Evolutionary conservation across 768 basidiomycete species (phyloP).

Genomic region (Cystoderma amianthinum): DNA sequence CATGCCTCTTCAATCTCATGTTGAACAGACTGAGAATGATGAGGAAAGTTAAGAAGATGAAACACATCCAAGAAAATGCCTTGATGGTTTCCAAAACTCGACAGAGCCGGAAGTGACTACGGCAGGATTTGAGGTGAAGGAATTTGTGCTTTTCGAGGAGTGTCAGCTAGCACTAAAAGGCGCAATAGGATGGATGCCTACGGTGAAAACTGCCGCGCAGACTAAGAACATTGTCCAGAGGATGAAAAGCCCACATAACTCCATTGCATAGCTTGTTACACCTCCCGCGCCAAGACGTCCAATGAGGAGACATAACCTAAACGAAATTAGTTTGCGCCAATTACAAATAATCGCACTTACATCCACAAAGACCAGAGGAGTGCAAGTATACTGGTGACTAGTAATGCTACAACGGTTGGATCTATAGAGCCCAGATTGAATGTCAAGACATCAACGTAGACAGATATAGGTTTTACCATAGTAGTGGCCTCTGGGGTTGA

Average conservation of each 20-base stretch:
- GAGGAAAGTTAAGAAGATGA: slow-evolving; percentile 42
- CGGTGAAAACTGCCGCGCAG: slow-evolving; percentile 55
- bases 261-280: slow-evolving; percentile 34
- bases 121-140: slow-evolving; percentile 53
- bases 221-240: slow-evolving; percentile 62
- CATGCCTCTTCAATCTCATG: slow-evolving; percentile 9
- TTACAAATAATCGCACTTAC: slow-evolving; percentile 28
- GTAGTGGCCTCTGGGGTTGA: slow-evolving; percentile 47
- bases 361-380: slow-evolving; percentile 44
- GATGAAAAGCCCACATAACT: slow-evolving; percentile 41
- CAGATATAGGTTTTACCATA: slow-evolving; percentile 37
- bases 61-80: slow-evolving; percentile 65
- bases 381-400: slow-evolving; percentile 45
- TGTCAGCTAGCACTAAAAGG: not conserved
- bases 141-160: slow-evolving; percentile 39
- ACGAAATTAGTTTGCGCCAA: slow-evolving; percentile 12
- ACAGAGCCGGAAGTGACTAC: slow-evolving; percentile 38
- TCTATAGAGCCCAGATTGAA: slow-evolving; percentile 24
- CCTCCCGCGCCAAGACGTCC: slow-evolving; percentile 17
- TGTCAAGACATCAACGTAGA: not conserved
- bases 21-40: slow-evolving; percentile 28
- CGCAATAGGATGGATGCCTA: slow-evolving; percentile 21
- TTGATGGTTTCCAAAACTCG: slow-evolving; percentile 57
- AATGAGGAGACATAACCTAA: slow-evolving; percentile 28
- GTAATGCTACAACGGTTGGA: slow-evolving; percentile 52